Conservation (phyloP, 208 protist genomes). For the Acanthamoeba castellanii region DNA sequence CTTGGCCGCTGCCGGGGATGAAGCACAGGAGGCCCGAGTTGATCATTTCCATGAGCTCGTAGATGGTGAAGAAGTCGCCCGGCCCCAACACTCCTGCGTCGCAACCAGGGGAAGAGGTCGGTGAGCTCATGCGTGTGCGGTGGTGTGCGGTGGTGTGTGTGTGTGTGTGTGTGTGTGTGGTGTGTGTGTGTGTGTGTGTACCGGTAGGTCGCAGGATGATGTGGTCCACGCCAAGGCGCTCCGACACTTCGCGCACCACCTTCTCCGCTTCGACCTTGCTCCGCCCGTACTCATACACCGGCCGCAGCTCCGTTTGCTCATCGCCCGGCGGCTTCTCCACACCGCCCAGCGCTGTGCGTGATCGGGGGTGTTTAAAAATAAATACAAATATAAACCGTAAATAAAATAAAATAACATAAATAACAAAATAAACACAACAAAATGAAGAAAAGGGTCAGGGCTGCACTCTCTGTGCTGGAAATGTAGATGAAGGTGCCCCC, state of each 20-base stretch:
- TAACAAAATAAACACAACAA: neutral
- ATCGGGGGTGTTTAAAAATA: no score
- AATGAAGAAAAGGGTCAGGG: neutral
- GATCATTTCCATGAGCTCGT: constrained; percentile 67
- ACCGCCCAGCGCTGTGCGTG: constrained; percentile 14
- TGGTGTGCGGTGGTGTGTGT: no score
- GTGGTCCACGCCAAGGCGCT: neutral
- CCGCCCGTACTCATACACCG: constrained; percentile 42
- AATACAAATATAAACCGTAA: no score
- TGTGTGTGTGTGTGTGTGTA: neutral
- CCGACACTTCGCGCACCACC: constrained; percentile 11
- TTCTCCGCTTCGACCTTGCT: constrained; percentile 63
- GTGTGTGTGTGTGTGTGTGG: neutral
- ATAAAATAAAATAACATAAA: no score
- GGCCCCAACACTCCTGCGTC: constrained; percentile 26
- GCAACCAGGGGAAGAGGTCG: neutral
- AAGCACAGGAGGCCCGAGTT: constrained; percentile 62
- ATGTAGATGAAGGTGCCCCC: constrained; percentile 62
- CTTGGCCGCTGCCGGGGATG: constrained; percentile 44
- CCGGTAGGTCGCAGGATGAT: constrained; percentile 52
- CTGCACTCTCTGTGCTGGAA: constrained; percentile 39
- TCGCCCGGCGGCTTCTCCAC: constrained; percentile 42
- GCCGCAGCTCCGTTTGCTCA: constrained; percentile 22
- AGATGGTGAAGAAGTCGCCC: constrained; percentile 57
- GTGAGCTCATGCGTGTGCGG: neutral